Base-by-base conservation (phyloP, 225 moss, liverwort and hornwort genomes). In the Bryoerythrophyllum caledonicum region DNA sequence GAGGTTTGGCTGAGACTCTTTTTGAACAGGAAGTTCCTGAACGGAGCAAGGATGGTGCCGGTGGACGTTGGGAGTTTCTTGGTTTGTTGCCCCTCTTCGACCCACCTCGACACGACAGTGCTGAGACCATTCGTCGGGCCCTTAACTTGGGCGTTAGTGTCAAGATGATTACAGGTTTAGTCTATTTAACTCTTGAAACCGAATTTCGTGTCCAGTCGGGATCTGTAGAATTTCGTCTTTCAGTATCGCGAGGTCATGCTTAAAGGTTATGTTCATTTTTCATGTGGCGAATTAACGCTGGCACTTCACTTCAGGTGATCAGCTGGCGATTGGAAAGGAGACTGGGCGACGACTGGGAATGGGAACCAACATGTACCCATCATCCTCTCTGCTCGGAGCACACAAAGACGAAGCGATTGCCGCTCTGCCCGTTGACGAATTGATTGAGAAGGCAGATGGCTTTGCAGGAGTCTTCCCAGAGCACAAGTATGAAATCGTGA, bases 401-500 rank as follows among this genome's bases (percentile, higher is more conserved):
- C 80, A 90, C 69, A 85, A 86, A 81, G 83, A 89, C 43, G 83
- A 89, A 71, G 41, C 73, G 12, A 79, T 86, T 65, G 81, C 85
- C 44, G 71, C 88, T 38, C 54, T 85, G 30, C 85, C 85, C 16
- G 78, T 90, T 19, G 92, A 89, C 21, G 90, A 90, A 38, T 68
- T 93, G 62, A 91, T 93, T 40, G 89, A 88, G 75, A 87, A 86
- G 76, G 93, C 93, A 13, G 93, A 93, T 68, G 93, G 93, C 9
- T 93, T 93, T 67, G 93, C 93, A 32, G 93, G 93, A 27, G 93
- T 91, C 43, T 93, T 93, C 57, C 93, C 93, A 38, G 93, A 93
- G 65, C 93, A 93, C 74, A 93, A 93, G 79, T 93, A 93, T 64
- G 90, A 93, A 72, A 93, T 93, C 35, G 93, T 93, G 8, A 88